Base-by-base conservation (phyloP, 1,139 yeast genomes). In the Ogataea hybrid region DNA sequence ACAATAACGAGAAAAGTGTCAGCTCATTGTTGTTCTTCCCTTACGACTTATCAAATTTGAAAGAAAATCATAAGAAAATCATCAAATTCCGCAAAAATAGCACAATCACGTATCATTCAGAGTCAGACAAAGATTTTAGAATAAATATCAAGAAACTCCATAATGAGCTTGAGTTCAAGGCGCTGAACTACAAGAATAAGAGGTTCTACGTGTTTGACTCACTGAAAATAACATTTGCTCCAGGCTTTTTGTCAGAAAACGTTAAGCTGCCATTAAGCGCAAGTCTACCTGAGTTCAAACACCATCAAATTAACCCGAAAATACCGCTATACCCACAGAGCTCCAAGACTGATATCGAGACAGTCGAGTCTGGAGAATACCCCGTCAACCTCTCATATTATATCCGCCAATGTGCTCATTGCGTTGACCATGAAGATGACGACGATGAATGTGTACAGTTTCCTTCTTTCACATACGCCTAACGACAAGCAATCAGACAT, bases 1-100 rank as follows among this genome's bases (percentile, higher is more conserved):
- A 63, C 44, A 71, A 71, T 49, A 57, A 61, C 23, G 67, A 71
- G 40, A 60, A 61, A 36, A 68, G 70, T 2, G 64, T 69, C 2
- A 62, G 65, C 11, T 62, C 64, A 28, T 47, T 67, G 28, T 59
- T 69, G 28, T 44, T 69, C 22, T 49, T 71, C 15, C 66, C 69
- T n/a, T 70, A 68, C 47, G 65, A 70, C 43, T 47, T 69, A 25
- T 40, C 62, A 2, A 52, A 52, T 11, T 51, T 70, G 54, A 54
- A 62, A 2, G 41, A 42, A 18, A 49, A 54, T 34, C 41, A 41
- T 23, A 55, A 56, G 37, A 52, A 50, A 25, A 46, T 56, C 22
- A 27, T 51, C 23, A 51, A 54, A 29, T 43, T 51, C 39, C 52
- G 43, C 41, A 48, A 42, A 3, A 39, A 38, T 17, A 48, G 47